Evolutionary conservation across 192 early-diverging fungal genomes (phyloP).

Genomic region (Dissophora ornata): DNA sequence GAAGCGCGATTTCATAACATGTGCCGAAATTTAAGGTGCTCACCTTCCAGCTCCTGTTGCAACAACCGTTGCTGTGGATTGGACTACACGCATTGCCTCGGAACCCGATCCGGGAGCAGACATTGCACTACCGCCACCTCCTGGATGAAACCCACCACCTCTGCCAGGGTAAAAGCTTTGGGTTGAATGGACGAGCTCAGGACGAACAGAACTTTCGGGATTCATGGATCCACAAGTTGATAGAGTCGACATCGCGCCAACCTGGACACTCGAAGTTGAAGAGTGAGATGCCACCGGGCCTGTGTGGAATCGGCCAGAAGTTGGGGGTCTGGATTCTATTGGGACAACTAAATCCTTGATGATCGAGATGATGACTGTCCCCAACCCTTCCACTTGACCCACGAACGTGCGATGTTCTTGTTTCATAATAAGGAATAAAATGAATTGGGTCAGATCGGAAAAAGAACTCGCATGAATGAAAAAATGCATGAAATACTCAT

Average conservation of each 20-base stretch:
- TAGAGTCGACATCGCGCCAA: no score
- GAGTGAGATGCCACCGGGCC: neutral
- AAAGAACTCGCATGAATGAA: no score
- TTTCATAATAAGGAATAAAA: no score
- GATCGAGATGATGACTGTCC: conserved; percentile 61
- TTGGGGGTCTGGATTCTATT: neutral
- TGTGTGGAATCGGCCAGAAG: neutral
- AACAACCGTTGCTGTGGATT: conserved; percentile 8
- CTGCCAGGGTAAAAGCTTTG: conserved; percentile 30
- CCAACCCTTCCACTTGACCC: conserved; percentile 61
- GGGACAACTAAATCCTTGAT: conserved; percentile 61
- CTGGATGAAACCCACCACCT: neutral
- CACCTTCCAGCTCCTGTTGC: conserved; percentile 7
- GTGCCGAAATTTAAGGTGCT: no score
- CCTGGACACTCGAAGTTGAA: no score
- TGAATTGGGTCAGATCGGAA: no score
- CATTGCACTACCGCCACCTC: neutral
- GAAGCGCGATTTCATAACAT: no score
- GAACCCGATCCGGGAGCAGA: conserved; percentile 22
- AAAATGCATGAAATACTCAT: no score
- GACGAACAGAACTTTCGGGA: neutral
- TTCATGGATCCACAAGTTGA: neutral
- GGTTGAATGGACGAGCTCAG: conserved; percentile 19
- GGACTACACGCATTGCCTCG: conserved; percentile 33
- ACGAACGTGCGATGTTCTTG: conserved; percentile 53